Evolutionary conservation across 169 alveolate species (phyloP).

Genomic region (Cyclospora cayetanensis): DNA sequence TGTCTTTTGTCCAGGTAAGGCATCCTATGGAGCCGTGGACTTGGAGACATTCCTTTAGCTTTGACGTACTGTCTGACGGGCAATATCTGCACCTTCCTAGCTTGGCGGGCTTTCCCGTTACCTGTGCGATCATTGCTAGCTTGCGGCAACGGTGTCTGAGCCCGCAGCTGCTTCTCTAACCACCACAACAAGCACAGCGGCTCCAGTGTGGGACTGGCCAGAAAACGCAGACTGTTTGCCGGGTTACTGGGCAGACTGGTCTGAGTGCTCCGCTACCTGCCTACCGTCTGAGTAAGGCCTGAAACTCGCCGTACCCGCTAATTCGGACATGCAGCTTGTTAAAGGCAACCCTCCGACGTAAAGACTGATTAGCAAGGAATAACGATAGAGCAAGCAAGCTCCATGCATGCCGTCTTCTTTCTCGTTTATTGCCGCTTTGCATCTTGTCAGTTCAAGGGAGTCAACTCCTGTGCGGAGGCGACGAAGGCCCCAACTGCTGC

Average conservation of each 20-base stretch:
- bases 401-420: neutral
- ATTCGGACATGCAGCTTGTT: neutral
- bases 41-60: too few species aligned
- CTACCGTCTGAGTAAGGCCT: slow-evolving; percentile 30
- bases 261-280: slow-evolving; percentile 59
- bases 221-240: slow-evolving; percentile 52
- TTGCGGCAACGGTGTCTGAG: neutral
- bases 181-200: slow-evolving; percentile 42
- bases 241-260: slow-evolving; percentile 60
- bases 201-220: slow-evolving; percentile 64
- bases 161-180: slow-evolving; percentile 61
- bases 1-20: slow-evolving; percentile 56
- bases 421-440: neutral
- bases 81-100: neutral
- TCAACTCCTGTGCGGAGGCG: slow-evolving; percentile 53
- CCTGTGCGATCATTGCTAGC: neutral
- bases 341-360: neutral
- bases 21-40: too few species aligned
- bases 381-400: neutral
- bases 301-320: neutral
- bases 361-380: neutral
- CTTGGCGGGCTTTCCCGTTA: neutral
- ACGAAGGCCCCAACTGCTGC: slow-evolving; percentile 46
- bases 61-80: neutral
- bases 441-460: neutral